Conservation (phyloP, 345 rosid genomes). For the Eucalyptus polyanthemos region DNA sequence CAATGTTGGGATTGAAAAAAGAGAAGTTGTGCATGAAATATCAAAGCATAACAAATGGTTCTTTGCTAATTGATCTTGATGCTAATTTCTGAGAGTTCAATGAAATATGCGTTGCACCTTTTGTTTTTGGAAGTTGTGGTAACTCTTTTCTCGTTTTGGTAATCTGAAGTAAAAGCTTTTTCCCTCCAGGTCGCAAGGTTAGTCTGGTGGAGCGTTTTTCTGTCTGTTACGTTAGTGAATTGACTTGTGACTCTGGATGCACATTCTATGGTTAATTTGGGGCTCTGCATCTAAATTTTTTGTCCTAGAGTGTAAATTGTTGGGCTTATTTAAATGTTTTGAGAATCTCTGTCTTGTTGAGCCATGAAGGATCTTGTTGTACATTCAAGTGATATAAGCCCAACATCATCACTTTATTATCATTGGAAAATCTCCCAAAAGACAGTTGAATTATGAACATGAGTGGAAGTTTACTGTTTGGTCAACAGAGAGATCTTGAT, state of each 20-base stretch:
- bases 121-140: neutral
- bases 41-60: neutral
- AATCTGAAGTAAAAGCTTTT: neutral
- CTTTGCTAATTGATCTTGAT: neutral
- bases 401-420: neutral
- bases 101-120: neutral
- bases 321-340: neutral
- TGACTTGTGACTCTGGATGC: neutral
- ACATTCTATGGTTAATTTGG: neutral
- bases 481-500: neutral
- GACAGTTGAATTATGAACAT: neutral
- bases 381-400: neutral
- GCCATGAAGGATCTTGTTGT: neutral
- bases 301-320: neutral
- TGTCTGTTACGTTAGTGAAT: neutral
- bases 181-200: neutral
- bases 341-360: neutral
- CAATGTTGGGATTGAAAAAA: neutral
- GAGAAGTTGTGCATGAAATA: neutral
- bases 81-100: neutral
- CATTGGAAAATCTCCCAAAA: neutral
- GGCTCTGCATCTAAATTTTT: neutral
- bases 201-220: neutral
- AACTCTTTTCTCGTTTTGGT: neutral
- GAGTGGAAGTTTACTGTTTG: neutral